phyloP scores from a whole-genome alignment of 208 protist genomes.

The Porcisia hertigi region DNA sequence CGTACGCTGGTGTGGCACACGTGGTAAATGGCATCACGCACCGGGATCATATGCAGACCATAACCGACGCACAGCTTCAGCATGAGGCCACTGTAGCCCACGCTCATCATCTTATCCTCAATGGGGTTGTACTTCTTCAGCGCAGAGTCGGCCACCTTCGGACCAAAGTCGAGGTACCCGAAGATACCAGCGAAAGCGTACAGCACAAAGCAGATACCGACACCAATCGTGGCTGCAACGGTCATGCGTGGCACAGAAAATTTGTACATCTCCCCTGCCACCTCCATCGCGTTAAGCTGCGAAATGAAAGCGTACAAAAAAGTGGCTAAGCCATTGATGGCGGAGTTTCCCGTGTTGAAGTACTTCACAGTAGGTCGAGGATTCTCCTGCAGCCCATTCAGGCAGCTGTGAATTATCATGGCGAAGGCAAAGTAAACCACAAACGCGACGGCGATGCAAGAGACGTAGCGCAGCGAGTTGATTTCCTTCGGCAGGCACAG shows the following conservation, averaged over 20 bases:
- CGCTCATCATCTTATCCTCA: slow-evolving; percentile 50
- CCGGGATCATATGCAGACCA: slow-evolving; percentile 61
- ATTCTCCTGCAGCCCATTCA: slow-evolving; percentile 41
- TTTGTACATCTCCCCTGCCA: slow-evolving; percentile 66
- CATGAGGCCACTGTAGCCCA: slow-evolving; percentile 59
- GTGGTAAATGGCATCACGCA: slow-evolving; percentile 71
- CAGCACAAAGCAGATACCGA: slow-evolving; percentile 55
- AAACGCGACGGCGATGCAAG: slow-evolving; percentile 44
- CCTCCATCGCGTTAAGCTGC: slow-evolving; percentile 61
- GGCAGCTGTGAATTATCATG: slow-evolving; percentile 53
- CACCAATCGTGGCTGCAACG: slow-evolving; percentile 35
- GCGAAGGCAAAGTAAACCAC: slow-evolving; percentile 63
- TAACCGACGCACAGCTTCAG: slow-evolving; percentile 70
- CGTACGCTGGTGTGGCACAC: slow-evolving; percentile 40
- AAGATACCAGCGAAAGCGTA: slow-evolving; percentile 64
- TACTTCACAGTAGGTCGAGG: slow-evolving; percentile 29
- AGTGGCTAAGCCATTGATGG: slow-evolving; percentile 37
- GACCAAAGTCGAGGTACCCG: slow-evolving; percentile 75
- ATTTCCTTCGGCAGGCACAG: slow-evolving; percentile 61
- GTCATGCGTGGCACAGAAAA: slow-evolving; percentile 49
- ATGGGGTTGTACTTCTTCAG: slow-evolving; percentile 65
- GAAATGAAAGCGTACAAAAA: slow-evolving; percentile 71
- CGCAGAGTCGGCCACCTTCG: slow-evolving; percentile 40
- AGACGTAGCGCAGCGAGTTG: slow-evolving; percentile 69
- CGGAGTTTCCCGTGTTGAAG: slow-evolving; percentile 50